Percentiles rank a stretch among this genome's conserved stretches.
Evolutionary conservation across 2,329 filamentous ascomycete genomes (phyloP).

Genomic region (Xylaria sp.): DNA sequence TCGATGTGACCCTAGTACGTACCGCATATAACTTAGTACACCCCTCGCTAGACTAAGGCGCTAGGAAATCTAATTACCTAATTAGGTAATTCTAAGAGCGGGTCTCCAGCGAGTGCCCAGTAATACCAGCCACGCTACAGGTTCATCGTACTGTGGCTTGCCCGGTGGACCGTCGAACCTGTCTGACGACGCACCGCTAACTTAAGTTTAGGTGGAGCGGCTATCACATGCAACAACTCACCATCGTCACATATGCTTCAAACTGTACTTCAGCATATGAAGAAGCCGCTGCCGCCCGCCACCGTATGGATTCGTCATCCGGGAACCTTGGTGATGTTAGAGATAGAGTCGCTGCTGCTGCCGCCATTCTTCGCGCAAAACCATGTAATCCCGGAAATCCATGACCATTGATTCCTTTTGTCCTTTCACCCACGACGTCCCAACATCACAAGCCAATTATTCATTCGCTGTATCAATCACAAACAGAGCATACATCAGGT

Average conservation of each 20-base stretch:
- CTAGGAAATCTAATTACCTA: neutral
- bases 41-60: neutral
- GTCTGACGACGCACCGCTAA: neutral
- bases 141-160: slow-evolving; percentile 4
- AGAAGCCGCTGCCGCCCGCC: neutral
- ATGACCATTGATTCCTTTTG: slow-evolving; percentile 22
- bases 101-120: neutral
- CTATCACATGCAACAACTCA: slow-evolving; percentile 33
- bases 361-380: slow-evolving; percentile 6
- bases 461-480: neutral
- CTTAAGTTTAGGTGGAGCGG: slow-evolving; percentile 20
- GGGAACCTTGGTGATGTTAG: neutral
- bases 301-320: neutral
- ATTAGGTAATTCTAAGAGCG: neutral
- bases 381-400: slow-evolving; percentile 27
- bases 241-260: slow-evolving; percentile 9
- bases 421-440: slow-evolving; percentile 2
- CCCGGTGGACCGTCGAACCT: slow-evolving; percentile 1
- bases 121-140: neutral
- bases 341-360: neutral
- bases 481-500: neutral
- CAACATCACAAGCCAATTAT: neutral
- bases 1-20: neutral
- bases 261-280: neutral
- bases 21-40: neutral